phyloP scores from a whole-genome alignment of 768 basidiomycete genomes.

The Strobilomyces dryophilus region DNA sequence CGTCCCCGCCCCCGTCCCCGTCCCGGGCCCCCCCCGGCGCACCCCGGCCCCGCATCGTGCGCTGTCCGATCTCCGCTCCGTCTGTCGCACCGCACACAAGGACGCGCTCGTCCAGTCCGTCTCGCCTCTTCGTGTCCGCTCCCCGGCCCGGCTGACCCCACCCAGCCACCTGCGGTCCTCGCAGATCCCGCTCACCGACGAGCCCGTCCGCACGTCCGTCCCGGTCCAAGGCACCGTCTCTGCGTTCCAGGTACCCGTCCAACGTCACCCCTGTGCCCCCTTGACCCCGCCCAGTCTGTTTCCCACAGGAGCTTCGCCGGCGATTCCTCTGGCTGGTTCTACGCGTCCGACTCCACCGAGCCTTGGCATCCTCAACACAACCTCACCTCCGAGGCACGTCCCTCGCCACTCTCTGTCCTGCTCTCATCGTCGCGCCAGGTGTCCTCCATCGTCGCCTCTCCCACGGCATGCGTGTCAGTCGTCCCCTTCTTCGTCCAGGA shows the following conservation, averaged over 20 bases:
- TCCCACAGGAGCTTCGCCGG: constrained; percentile 41
- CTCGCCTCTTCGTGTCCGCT: not conserved
- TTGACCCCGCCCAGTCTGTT: constrained; percentile 23
- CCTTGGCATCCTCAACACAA: constrained; percentile 43
- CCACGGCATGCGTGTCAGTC: constrained; percentile 47
- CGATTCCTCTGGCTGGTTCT: constrained; percentile 52
- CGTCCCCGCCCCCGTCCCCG: not conserved
- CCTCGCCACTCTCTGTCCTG: not conserved
- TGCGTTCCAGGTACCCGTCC: constrained; percentile 43
- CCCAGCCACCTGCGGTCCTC: constrained; percentile 39
- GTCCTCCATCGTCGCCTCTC: constrained; percentile 48
- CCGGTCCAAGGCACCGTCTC: constrained; percentile 35
- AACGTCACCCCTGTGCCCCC: not conserved
- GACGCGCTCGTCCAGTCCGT: constrained; percentile 28
- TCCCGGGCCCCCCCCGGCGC: not conserved
- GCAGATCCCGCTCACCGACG: constrained; percentile 38
- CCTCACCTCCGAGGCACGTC: constrained; percentile 28
- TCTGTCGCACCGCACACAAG: constrained; percentile 15
- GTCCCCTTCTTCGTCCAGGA: not conserved
- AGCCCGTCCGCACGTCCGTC: constrained; percentile 24
- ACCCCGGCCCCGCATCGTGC: not conserved
- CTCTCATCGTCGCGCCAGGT: constrained; percentile 33
- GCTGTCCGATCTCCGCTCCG: constrained; percentile 15
- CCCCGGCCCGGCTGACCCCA: not conserved
- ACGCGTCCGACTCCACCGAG: constrained; percentile 24